Percentiles rank a stretch among this genome's conserved stretches.
These are phyloP conservation scores for Linnemannia schmuckeri DNA, from an alignment of 192 early-diverging fungal genomes.

Conservation along the genomic window DNA sequence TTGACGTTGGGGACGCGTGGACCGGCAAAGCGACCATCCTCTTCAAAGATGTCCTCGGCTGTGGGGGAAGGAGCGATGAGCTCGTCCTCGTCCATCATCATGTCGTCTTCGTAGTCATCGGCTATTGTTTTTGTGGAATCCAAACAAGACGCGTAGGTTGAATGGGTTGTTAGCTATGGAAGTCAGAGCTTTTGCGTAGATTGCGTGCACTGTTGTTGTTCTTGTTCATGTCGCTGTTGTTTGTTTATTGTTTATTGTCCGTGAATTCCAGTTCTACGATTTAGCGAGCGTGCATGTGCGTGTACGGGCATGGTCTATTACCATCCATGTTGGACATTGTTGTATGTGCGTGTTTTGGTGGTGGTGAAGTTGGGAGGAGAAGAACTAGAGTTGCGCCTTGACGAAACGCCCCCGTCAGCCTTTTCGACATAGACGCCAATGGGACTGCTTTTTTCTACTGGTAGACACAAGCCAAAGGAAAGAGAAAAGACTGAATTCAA, in stretches of 20 bases:
- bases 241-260: neutral
- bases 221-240: neutral
- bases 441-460: neutral
- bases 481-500: neutral
- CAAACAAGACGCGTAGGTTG: neutral
- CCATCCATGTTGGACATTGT: conserved; percentile 28
- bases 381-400: neutral
- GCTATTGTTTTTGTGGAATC: conserved; percentile 4
- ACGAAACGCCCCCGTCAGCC: neutral
- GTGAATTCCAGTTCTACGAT: neutral
- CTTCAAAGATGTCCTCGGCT: conserved; percentile 38
- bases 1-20: conserved; percentile 19
- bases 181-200: neutral
- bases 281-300: no score
- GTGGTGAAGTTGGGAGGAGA: neutral
- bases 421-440: neutral
- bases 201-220: neutral
- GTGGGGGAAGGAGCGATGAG: conserved; percentile 39
- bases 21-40: neutral
- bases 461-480: no score
- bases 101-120: conserved; percentile 45
- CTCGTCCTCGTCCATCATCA: conserved; percentile 48
- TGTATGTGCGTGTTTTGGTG: conserved; percentile 2
- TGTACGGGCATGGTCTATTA: neutral
- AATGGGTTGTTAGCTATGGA: neutral